Evolutionary conservation across 2,329 filamentous ascomycete species (phyloP), one percentile per base, ranked within the genome.

Genomic region (Apiospora arundinis): DNA sequence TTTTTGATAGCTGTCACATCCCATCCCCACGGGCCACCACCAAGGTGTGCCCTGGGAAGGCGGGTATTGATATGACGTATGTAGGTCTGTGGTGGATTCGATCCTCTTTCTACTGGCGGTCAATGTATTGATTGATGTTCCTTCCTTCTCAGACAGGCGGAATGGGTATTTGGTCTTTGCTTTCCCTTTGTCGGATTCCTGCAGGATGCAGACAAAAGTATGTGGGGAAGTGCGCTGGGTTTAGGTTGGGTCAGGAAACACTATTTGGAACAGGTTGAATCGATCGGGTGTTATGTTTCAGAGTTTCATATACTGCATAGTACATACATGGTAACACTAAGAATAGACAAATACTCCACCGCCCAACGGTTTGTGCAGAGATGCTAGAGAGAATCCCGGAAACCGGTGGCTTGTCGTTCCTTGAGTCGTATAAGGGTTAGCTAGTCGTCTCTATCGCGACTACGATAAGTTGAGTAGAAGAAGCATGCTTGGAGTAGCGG

Each of bases 251-350:
- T 18, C 9, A 63, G 32, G 32, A 63, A 40, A 63, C 18, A 32
- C 56, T n/a, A 32, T 63, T 63, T 63, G 56, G 56, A 40, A 63
- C 32, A 32, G n/a, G 4, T 63, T 63, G 56, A 32, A 63, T 63
- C 56, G 52, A 37, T 32, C 52, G 52, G 52, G 52, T 37, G 28
- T 37, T 37, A 16, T 37, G 52, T 60, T 60, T 60, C 52, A 60
- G 52, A 40, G 32, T 37, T 63, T 63, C 28, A 63, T 40, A 63
- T 63, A n/a, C 8, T 37, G 14, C 49, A 37, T n/a, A 63, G 16
- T 37, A n/a, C 56, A 63, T 37, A n/a, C 56, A 63, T n/a, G 32
- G 56, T 63, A 9, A 60, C 52, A 60, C 52, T 37, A 60, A 60
- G 52, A 60, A 60, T 60, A 60, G 28, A 37, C 37, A n/a, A 37